Evolutionary conservation across 2,329 filamentous ascomycete species (phyloP).

Genomic region (Xylaria sp.): DNA sequence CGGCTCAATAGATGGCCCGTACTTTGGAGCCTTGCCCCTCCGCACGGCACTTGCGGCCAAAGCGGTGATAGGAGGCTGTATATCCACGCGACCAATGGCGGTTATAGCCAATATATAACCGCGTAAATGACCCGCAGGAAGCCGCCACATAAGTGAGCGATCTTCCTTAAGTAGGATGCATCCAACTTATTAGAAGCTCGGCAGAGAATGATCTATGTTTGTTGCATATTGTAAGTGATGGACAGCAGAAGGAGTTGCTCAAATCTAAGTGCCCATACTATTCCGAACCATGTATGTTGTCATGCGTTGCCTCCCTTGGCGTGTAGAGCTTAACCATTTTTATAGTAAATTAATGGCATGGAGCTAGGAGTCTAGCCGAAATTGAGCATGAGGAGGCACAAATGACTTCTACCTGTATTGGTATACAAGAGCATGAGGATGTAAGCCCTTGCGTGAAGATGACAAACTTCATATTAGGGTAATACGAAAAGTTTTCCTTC

Average conservation of each 20-base stretch:
- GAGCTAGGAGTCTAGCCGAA: background rate
- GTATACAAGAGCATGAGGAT: background rate
- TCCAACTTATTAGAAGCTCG: conserved; percentile 14
- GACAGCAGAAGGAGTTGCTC: background rate
- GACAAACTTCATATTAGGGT: background rate
- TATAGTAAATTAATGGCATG: background rate
- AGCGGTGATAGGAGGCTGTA: conserved; percentile 42
- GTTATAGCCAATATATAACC: conserved; percentile 40
- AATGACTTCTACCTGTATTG: background rate
- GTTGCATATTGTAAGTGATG: conserved; percentile 2
- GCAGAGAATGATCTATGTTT: conserved; percentile 19
- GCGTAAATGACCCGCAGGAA: conserved; percentile 35
- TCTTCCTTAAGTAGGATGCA: conserved; percentile 19
- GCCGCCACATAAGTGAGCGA: conserved; percentile 26
- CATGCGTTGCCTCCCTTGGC: background rate
- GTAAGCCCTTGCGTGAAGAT: background rate
- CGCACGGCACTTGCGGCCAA: conserved; percentile 46
- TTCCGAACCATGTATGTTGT: background rate
- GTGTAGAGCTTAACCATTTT: background rate
- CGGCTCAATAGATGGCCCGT: conserved; percentile 46
- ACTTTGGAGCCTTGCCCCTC: conserved; percentile 39
- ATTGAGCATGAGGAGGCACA: background rate
- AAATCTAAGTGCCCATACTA: background rate
- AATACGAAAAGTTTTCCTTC: background rate
- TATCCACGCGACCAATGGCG: conserved; percentile 44